Evolutionary conservation across 2,329 filamentous ascomycete species (phyloP).

Genomic region (Pseudogymnoascus sp.): DNA sequence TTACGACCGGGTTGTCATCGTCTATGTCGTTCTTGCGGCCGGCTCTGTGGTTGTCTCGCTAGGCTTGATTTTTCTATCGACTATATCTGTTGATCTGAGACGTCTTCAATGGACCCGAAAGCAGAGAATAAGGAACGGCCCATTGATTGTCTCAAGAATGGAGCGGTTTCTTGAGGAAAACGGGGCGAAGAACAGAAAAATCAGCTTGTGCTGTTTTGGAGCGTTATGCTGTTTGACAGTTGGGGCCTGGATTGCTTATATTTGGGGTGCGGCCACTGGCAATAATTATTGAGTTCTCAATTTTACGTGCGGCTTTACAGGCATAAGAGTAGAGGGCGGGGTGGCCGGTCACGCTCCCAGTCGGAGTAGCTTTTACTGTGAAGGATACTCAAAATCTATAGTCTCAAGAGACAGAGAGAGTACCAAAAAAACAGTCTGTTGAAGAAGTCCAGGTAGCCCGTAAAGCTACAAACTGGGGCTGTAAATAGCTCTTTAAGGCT

Average conservation of each 20-base stretch:
- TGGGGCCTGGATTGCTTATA: conserved; percentile 48
- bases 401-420: neutral
- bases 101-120: conserved; percentile 51
- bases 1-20: conserved; percentile 45
- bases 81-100: conserved; percentile 35
- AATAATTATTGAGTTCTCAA: conserved; percentile 30
- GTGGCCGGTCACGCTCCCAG: neutral
- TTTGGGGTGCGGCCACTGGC: conserved; percentile 51
- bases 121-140: conserved; percentile 38
- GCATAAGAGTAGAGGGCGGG: neutral
- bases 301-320: neutral
- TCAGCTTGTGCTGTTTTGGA: conserved; percentile 37
- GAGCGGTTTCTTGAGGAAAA: conserved; percentile 33
- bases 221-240: conserved; percentile 38
- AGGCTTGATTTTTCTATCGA: conserved; percentile 32
- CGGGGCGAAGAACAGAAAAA: conserved; percentile 31
- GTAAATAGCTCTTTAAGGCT: neutral
- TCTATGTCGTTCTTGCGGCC: conserved; percentile 47
- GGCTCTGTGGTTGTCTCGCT: conserved; percentile 39
- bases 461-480: neutral
- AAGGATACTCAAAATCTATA: neutral
- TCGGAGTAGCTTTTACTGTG: neutral
- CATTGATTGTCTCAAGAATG: conserved; percentile 36
- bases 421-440: neutral
- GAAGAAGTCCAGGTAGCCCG: neutral